Evolutionary conservation across 1,139 yeast species (phyloP).

Genomic region (Saccharomycopsis hybrid): DNA sequence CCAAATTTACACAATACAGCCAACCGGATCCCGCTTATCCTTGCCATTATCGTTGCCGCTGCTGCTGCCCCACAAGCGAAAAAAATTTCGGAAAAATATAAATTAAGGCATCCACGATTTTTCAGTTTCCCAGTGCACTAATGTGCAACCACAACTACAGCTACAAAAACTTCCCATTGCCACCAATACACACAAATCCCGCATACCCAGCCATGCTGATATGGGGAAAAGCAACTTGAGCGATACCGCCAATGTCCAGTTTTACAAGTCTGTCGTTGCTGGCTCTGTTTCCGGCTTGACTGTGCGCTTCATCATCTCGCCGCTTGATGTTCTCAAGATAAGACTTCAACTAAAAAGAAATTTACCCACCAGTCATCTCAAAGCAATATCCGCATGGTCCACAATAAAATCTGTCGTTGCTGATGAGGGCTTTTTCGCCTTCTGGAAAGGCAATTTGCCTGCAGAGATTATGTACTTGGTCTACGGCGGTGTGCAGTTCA

Average conservation of each 20-base stretch:
- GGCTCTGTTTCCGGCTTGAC: conserved; percentile 71
- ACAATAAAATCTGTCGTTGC: conserved; percentile 34
- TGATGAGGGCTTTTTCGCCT: conserved; percentile 52
- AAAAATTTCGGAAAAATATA: too few relatives aligned
- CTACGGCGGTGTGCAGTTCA: conserved; percentile 83
- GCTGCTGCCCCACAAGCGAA: too few relatives aligned
- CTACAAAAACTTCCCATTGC: not conserved
- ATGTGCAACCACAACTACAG: not conserved
- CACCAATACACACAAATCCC: not conserved
- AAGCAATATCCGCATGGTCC: conserved; percentile 26
- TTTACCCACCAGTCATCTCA: conserved; percentile 16
- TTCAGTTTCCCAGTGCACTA: too few relatives aligned
- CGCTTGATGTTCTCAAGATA: conserved; percentile 83
- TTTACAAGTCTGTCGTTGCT: conserved; percentile 43
- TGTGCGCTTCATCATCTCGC: conserved; percentile 70
- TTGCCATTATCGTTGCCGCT: too few relatives aligned
- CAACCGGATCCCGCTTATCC: too few relatives aligned
- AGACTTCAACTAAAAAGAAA: conserved; percentile 57
- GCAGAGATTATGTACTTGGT: conserved; percentile 80
- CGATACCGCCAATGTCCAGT: not conserved
- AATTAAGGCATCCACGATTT: too few relatives aligned
- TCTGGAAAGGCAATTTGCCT: conserved; percentile 96
- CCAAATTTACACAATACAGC: too few relatives aligned
- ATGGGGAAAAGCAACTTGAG: not conserved
- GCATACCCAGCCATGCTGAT: not conserved